These are phyloP conservation scores for Isoetes taiwanensis DNA, from an alignment of 75 land plant species.

Conservation along the genomic window DNA sequence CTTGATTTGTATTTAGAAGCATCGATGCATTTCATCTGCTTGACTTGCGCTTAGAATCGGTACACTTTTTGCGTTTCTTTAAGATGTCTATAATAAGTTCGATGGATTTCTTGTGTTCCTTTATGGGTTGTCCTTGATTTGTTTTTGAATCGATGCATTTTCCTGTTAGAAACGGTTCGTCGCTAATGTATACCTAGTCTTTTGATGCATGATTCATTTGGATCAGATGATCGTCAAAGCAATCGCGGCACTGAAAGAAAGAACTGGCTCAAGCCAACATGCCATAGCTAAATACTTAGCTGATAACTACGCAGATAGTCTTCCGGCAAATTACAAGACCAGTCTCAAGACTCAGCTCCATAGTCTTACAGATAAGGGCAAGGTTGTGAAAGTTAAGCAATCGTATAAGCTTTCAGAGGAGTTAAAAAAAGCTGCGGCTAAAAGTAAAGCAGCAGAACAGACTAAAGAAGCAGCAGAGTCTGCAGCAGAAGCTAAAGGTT, in stretches of 20 bases:
- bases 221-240: conserved; percentile 77
- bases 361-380: conserved; percentile 32
- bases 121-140: no score
- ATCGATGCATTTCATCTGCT: no score
- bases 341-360: conserved; percentile 31
- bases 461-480: not conserved
- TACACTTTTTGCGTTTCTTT: no score
- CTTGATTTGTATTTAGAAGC: no score
- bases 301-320: conserved; percentile 37
- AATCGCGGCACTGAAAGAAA: conserved; percentile 39
- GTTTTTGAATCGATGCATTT: no score
- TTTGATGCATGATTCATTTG: no score
- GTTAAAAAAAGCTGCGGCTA: conserved; percentile 12
- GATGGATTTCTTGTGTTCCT: no score
- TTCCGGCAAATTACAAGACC: conserved; percentile 45
- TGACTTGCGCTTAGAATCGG: no score
- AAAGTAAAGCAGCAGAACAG: conserved; percentile 12
- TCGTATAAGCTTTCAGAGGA: conserved; percentile 51
- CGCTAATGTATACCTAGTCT: no score
- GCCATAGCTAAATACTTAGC: conserved; percentile 65
- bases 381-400: conserved; percentile 43
- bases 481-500: not conserved
- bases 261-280: conserved; percentile 47
- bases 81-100: no score
- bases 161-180: no score